Evolutionary conservation across 78 protist genomes (phyloP).

Genomic region (Dictyostelium brefeldianum): DNA sequence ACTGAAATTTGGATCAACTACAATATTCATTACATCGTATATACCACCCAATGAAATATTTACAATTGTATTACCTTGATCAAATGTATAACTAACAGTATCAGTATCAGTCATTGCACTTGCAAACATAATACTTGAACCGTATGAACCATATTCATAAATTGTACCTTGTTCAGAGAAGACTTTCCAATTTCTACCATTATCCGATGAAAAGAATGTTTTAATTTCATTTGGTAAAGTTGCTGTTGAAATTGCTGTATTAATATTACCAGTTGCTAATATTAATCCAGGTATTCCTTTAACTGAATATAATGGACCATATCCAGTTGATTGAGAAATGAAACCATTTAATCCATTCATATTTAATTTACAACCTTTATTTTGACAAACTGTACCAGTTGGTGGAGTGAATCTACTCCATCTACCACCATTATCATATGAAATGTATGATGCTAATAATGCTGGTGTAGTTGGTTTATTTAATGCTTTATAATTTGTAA

Average conservation of each 20-base stretch:
- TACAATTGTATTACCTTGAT: background rate
- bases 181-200: slow-evolving; percentile 49
- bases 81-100: slow-evolving; percentile 1
- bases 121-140: slow-evolving; percentile 34
- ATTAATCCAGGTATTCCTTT: slow-evolving; percentile 1
- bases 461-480: background rate
- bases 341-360: slow-evolving; percentile 35
- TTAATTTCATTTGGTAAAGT: background rate
- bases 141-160: slow-evolving; percentile 69
- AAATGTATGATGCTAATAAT: background rate
- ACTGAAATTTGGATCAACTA: background rate
- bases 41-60: no score
- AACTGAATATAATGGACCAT: slow-evolving; percentile 71
- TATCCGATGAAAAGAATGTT: slow-evolving; percentile 49
- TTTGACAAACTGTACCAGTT: background rate
- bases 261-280: slow-evolving; percentile 45
- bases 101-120: slow-evolving; percentile 1
- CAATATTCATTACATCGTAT: slow-evolving; percentile 27
- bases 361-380: background rate
- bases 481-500: background rate
- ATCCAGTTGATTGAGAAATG: background rate
- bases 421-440: slow-evolving; percentile 71
- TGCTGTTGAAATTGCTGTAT: background rate
- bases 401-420: slow-evolving; percentile 28
- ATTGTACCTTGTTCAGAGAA: slow-evolving; percentile 36